Percentiles rank a stretch among this genome's conserved stretches.
Evolutionary conservation across 352 stramenopile genomes (phyloP).

Genomic region (Globisporangium parvum): DNA sequence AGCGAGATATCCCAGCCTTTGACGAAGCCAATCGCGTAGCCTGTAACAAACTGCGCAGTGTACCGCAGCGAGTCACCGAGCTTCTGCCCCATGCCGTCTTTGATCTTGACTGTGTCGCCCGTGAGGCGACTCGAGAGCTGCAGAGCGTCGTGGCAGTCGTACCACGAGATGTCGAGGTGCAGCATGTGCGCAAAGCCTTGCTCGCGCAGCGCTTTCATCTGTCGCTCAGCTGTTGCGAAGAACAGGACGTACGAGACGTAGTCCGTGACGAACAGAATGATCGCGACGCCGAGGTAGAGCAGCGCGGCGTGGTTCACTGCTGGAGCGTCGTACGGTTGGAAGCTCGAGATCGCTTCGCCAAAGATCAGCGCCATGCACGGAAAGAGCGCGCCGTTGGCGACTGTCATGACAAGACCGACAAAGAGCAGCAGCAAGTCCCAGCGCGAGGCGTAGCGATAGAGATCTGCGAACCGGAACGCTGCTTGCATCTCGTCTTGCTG

Average conservation of each 20-base stretch:
- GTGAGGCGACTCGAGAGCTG: slow-evolving; percentile 37
- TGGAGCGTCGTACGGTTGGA: slow-evolving; percentile 20
- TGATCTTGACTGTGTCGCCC: slow-evolving; percentile 51
- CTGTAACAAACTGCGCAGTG: slow-evolving; percentile 28
- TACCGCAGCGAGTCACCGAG: slow-evolving; percentile 36
- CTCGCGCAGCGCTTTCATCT: slow-evolving; percentile 37
- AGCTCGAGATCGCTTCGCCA: slow-evolving; percentile 34
- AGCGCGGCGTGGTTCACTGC: slow-evolving; percentile 20
- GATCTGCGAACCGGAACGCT: background rate
- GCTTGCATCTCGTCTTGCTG: too few relatives aligned
- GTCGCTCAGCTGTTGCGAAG: slow-evolving; percentile 25
- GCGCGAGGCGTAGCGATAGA: slow-evolving; percentile 31
- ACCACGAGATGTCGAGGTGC: slow-evolving; percentile 45
- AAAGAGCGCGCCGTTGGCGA: slow-evolving; percentile 39
- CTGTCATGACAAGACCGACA: slow-evolving; percentile 23
- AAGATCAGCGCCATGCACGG: slow-evolving; percentile 53
- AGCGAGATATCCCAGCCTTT: slow-evolving; percentile 42
- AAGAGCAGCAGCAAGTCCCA: slow-evolving; percentile 23
- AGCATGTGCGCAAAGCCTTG: slow-evolving; percentile 37
- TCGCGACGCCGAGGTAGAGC: slow-evolving; percentile 21
- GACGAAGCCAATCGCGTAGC: slow-evolving; percentile 39
- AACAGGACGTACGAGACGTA: slow-evolving; percentile 28
- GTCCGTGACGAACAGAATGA: slow-evolving; percentile 29
- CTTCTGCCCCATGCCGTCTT: slow-evolving; percentile 48
- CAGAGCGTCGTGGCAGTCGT: slow-evolving; percentile 34